Conservation (phyloP, 164 flowering plant genomes). For the Sextonia rubra region DNA sequence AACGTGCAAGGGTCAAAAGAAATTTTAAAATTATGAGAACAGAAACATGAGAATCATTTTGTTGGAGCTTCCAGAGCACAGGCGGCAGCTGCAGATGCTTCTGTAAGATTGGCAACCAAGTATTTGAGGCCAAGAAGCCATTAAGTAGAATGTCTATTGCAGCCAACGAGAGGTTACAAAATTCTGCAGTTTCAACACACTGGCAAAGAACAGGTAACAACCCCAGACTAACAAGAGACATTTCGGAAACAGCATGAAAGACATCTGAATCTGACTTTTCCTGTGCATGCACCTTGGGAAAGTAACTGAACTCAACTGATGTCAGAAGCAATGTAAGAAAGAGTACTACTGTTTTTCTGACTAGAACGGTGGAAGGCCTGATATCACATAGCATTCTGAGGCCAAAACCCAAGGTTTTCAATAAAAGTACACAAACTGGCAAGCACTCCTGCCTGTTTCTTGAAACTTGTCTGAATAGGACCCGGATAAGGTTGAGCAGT, state of each 20-base stretch:
- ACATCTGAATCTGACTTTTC: conserved; percentile 9
- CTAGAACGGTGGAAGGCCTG: conserved; percentile 27
- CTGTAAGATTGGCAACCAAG: conserved; percentile 83
- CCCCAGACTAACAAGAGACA: conserved; percentile 47
- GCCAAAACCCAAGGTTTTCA: conserved; percentile 50
- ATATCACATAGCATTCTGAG: conserved; percentile 52
- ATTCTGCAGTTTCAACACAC: conserved; percentile 38
- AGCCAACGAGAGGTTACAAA: conserved; percentile 54
- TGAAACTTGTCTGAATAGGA: conserved; percentile 17
- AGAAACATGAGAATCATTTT: conserved; percentile 31
- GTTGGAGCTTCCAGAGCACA: conserved; percentile 57
- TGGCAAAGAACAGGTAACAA: conserved; percentile 72
- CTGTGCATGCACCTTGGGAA: conserved; percentile 1
- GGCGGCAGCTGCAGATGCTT: conserved; percentile 54
- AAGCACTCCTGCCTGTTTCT: conserved; percentile 18
- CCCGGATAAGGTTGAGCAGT: conserved; percentile 52
- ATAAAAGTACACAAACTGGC: conserved; percentile 29
- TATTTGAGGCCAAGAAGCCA: conserved; percentile 42
- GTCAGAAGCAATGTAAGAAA: conserved; percentile 53
- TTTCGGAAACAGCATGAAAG: conserved; percentile 34
- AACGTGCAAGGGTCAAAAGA: conserved; percentile 68
- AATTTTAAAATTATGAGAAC: conserved; percentile 58
- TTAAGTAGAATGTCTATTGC: conserved; percentile 50
- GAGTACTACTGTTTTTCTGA: conserved; percentile 32
- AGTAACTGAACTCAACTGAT: conserved; percentile 34